Evolutionary conservation across 2,329 filamentous ascomycete genomes (phyloP).

Genomic region (Moelleriella libera): DNA sequence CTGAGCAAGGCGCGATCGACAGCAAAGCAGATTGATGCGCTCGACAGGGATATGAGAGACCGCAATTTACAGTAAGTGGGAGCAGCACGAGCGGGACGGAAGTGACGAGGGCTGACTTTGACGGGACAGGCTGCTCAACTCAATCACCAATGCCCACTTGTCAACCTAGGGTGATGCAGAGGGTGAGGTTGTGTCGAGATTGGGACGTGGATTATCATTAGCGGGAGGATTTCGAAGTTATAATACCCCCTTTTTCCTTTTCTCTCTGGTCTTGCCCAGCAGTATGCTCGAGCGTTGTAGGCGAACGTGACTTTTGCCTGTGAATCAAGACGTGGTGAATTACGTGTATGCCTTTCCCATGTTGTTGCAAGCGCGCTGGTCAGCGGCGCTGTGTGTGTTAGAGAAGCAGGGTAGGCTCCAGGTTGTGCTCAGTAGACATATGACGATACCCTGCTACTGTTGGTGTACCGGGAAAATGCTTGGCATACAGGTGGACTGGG

Average conservation of each 20-base stretch:
- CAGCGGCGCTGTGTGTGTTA: too few species aligned
- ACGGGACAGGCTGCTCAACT: slow-evolving; percentile 9
- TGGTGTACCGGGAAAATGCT: too few species aligned
- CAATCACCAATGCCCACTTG: slow-evolving; percentile 10
- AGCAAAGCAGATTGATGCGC: slow-evolving; percentile 34
- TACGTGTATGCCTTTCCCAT: too few species aligned
- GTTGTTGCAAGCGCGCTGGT: too few species aligned
- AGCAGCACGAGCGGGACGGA: not conserved
- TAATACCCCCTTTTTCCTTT: not conserved
- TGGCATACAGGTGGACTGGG: too few species aligned
- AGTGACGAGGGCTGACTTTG: not conserved
- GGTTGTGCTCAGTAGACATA: too few species aligned
- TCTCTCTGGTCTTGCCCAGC: not conserved
- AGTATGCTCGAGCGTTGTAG: not conserved
- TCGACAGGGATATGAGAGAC: slow-evolving; percentile 42
- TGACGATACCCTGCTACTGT: too few species aligned
- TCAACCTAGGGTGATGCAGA: not conserved
- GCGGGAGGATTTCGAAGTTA: too few species aligned
- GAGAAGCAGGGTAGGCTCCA: too few species aligned
- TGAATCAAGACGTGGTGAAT: too few species aligned
- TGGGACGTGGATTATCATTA: too few species aligned
- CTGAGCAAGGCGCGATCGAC: slow-evolving; percentile 29
- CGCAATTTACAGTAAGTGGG: slow-evolving; percentile 31
- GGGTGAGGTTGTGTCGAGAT: not conserved
- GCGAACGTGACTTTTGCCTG: not conserved